These are phyloP conservation scores for Scheffersomyces cryptocercus DNA, from an alignment of 1,139 yeast genomes.

Conservation along the genomic window DNA sequence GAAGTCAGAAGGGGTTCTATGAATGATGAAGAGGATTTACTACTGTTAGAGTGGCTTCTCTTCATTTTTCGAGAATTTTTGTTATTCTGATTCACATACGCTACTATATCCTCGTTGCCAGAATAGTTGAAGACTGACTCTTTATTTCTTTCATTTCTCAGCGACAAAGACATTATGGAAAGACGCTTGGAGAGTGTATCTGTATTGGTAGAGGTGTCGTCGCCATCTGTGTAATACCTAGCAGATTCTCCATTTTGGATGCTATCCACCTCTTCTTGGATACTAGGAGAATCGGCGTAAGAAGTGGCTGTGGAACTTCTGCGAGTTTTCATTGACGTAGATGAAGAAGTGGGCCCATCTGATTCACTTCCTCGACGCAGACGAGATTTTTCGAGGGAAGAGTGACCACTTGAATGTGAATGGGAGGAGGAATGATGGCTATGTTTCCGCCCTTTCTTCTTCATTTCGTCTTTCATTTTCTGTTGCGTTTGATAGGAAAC, in stretches of 20 bases:
- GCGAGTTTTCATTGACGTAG: neutral
- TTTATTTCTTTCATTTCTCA: neutral
- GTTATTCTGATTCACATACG: neutral
- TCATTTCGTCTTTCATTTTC: constrained; percentile 17
- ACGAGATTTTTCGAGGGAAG: neutral
- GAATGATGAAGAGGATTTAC: neutral
- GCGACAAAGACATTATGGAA: neutral
- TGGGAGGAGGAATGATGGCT: neutral
- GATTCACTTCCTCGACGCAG: no score
- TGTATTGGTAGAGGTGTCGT: neutral
- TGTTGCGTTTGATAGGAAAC: constrained; percentile 21
- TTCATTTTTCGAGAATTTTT: neutral
- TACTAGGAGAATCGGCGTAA: neutral
- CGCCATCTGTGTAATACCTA: neutral
- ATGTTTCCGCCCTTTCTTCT: constrained; percentile 7
- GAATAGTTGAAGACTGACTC: neutral
- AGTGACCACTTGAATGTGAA: neutral
- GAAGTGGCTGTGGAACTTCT: neutral
- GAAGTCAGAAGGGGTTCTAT: neutral
- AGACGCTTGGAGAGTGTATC: neutral
- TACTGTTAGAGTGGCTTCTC: neutral
- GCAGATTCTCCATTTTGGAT: neutral
- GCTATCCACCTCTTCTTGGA: neutral
- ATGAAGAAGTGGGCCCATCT: neutral
- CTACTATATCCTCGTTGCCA: neutral